Base-by-base conservation (phyloP, 129 eudicot species). In the Artemisia argyi region DNA sequence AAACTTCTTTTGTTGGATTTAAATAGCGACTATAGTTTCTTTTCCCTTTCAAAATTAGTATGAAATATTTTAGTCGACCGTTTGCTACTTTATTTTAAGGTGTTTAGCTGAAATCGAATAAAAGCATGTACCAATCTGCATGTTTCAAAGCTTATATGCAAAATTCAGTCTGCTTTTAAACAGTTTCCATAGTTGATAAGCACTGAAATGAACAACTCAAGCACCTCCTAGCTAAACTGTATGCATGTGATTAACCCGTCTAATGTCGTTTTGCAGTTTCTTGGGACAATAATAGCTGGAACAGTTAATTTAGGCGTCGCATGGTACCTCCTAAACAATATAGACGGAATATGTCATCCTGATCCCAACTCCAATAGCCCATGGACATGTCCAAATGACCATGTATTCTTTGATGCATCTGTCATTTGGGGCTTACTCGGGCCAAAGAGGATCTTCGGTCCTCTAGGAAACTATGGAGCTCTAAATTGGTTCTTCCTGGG, bases 351-450 rank as follows among this genome's bases (percentile, higher is more conserved):
- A 20, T 92, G 96, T 69, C 74, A 89, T 61, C 72, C 61, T 10
- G 77, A 67, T 0, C 28, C 73, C 6, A 65, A 79, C 17, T 76
- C 88, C 14, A 57, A 79, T 65, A 89, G 95, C 57, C 96, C 91
- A 0, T 92, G 96, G 96, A 89, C 92, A 0, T 92, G 98, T 73
- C 86, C 88, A 3, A 44, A 26, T 17, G 96, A 89, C 84, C 76
- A n/a, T 0, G 90, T 88, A 30, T 89, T 89, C 85, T 92, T 83
- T 14, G 86, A 83, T n/a, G 98, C 98, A 16, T 92, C 98, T 0
- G 95, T 92, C 10, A 87, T 92, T 16, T 92, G 98, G 96, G 98
- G 98, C 5, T 71, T 92, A 24, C 90, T 89, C 1, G 89, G 98
- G 14, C 96, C 98, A 11, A 81, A 39, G 20, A 73, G 98, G 35